Evolutionary conservation across 2,329 filamentous ascomycete species (phyloP), one percentile per base, ranked within the genome.

Genomic region (Penicillium sp.): DNA sequence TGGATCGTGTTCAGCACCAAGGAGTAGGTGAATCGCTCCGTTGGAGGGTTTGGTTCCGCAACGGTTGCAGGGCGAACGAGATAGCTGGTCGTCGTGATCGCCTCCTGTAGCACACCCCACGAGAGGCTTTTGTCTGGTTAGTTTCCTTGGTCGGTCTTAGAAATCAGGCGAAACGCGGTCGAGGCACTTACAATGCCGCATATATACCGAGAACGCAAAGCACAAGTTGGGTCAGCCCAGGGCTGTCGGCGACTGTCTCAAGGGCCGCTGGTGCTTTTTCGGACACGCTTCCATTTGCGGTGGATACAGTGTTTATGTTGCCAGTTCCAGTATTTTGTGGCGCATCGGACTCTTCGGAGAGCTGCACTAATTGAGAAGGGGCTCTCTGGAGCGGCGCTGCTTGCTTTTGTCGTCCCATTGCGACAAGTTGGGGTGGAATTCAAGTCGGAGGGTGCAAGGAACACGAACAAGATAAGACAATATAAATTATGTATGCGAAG

Each of bases 1-100:
- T 99, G 94, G 60, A 97, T 87, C 6, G 94, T 97, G 78, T 97
- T 97, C 68, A 99, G 87, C 74, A 97, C 93, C 69, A 99, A 87
- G 55, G 94, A 90, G 75, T 92, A 97, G 64, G 89, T 91, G 84
- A 96, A 99, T 67, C 90, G 86, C 73, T 95, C 87, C 43, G 71
- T 73, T 36, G 73, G 67, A 10, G 71, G 71, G 53, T 73, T 68
- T 43, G 71, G 71, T 27, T 75, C 70, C 43, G 60, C 64, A 51
- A 63, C 75, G 25, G 84, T 85, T 31, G 79, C 72, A 23, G 81
- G 75, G 5, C 74, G 70, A 13, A 87, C 78, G 57, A 89, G 89
- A 76, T 97, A 94, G 8, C 86, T 83, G 11, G 92, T 97, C 15
- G 94, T 99, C 29, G 94, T 97, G 70, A 99, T 91, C 69, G 94